A percentile compares a stretch with the other conserved stretches of the same genome.
These are phyloP conservation scores for Salvia hispanica DNA, from an alignment of 257 asterid genomes.

Conservation along the genomic window DNA sequence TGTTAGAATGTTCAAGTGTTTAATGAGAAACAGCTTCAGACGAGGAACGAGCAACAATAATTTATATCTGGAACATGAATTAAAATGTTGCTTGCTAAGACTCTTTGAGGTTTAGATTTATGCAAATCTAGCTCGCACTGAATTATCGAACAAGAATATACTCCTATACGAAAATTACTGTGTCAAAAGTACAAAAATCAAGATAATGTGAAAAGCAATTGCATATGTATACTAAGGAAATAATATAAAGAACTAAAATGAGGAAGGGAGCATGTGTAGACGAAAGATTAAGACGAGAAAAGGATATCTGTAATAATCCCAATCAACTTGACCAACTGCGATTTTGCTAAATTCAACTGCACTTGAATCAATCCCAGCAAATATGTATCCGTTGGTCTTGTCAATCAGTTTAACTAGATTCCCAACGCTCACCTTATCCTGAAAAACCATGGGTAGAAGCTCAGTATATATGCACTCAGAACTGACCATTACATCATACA, in stretches of 20 bases:
- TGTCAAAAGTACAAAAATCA: background rate
- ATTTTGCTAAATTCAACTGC: constrained; percentile 94
- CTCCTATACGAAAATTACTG: background rate
- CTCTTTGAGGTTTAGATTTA: background rate
- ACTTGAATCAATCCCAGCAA: constrained; percentile 79
- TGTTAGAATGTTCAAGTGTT: background rate
- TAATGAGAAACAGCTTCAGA: background rate
- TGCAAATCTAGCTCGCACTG: background rate
- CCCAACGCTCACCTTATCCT: constrained; percentile 97
- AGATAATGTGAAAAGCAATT: background rate
- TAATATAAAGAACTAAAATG: background rate
- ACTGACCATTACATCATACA: constrained; percentile 23
- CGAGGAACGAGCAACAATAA: background rate
- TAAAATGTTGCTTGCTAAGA: background rate
- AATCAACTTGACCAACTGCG: constrained; percentile 81
- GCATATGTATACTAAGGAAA: background rate
- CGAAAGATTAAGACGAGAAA: constrained; percentile 24
- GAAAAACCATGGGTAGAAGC: constrained; percentile 34
- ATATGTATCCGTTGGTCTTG: constrained; percentile 93
- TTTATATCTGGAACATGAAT: background rate
- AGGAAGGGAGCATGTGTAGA: background rate
- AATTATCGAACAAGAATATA: background rate
- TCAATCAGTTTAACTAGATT: constrained; percentile 85
- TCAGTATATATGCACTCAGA: constrained; percentile 13
- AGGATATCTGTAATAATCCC: constrained; percentile 99